Evolutionary conservation across 108 stramenopile genomes (phyloP).

Genomic region (Hondaea fermentalgiana): DNA sequence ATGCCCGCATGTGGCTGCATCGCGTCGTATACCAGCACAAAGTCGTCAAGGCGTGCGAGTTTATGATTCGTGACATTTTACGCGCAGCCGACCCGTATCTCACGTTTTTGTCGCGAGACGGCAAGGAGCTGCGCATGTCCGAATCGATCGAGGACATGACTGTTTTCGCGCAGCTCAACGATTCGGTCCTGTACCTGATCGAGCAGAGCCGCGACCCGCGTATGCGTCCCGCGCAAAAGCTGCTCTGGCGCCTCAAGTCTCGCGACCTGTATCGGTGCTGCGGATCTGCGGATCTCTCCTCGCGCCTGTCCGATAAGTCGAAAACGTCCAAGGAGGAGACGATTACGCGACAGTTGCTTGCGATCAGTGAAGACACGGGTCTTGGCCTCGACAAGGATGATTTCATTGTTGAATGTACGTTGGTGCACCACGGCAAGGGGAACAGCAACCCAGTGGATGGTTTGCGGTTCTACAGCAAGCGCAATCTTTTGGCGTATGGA

Average conservation of each 20-base stretch:
- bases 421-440: neutral
- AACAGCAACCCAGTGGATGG: conserved; percentile 7
- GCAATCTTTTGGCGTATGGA: neutral
- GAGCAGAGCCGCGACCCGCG: neutral
- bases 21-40: conserved; percentile 44
- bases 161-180: neutral
- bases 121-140: neutral
- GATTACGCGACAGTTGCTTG: neutral
- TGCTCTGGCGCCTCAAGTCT: neutral
- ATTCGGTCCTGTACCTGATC: neutral
- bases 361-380: neutral
- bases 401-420: neutral
- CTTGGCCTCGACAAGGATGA: neutral
- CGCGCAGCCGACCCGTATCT: neutral
- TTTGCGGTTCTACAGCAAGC: neutral
- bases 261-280: conserved; percentile 17
- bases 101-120: neutral
- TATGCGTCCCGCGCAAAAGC: neutral
- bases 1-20: conserved; percentile 19
- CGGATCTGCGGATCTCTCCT: neutral
- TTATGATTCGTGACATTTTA: conserved; percentile 28
- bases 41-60: conserved; percentile 41
- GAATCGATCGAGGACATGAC: conserved; percentile 15
- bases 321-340: neutral
- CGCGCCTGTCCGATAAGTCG: neutral